Evolutionary conservation across 2,329 filamentous ascomycete species (phyloP).

Genomic region (Colletotrichum tropicale): DNA sequence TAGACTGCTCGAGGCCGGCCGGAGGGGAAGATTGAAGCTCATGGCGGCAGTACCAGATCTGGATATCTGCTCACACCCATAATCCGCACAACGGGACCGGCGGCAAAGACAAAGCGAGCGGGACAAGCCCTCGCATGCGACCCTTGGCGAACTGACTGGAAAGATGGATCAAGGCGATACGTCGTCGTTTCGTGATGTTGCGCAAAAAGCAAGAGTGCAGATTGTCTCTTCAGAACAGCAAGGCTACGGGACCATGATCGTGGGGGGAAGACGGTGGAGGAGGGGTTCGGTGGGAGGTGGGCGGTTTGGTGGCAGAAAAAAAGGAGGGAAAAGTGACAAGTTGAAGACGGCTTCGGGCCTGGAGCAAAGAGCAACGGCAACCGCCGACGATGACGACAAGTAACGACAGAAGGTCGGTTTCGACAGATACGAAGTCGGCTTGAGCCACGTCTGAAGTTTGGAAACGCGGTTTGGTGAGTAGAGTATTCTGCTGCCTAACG

Average conservation of each 20-base stretch:
- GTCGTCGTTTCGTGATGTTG: background rate
- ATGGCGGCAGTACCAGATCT: conserved; percentile 34
- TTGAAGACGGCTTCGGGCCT: background rate
- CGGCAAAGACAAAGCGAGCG: conserved; percentile 3
- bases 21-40: conserved; percentile 58
- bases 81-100: background rate
- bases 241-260: conserved; percentile 19
- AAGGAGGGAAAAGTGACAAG: conserved; percentile 15
- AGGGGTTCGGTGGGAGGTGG: conserved; percentile 11
- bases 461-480: background rate
- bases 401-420: background rate
- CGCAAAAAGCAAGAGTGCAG: background rate
- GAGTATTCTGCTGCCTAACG: conserved; percentile 18
- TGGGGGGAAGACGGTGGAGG: conserved; percentile 10
- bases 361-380: background rate
- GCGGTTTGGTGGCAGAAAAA: conserved; percentile 7
- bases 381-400: conserved; percentile 10
- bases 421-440: background rate
- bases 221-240: conserved; percentile 15
- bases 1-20: conserved; percentile 48
- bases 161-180: background rate
- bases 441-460: conserved; percentile 11
- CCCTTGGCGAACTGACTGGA: background rate
- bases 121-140: conserved; percentile 10
- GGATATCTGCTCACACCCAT: conserved; percentile 15